These are phyloP conservation scores for Dictyostelium firmibasis DNA, from an alignment of 78 protist genomes.

Conservation along the genomic window DNA sequence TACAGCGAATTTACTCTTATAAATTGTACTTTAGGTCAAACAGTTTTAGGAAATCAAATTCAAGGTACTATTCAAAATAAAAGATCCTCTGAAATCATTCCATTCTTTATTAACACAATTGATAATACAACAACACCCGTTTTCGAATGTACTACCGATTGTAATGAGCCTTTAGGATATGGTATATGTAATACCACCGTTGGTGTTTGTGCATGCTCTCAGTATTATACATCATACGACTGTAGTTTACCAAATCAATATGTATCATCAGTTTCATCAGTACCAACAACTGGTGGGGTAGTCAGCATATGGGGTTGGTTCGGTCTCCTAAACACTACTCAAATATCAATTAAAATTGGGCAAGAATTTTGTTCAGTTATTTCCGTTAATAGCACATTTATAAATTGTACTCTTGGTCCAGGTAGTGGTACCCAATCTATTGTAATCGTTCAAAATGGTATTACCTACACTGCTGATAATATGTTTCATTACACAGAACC, in stretches of 20 bases:
- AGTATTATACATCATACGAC: not conserved
- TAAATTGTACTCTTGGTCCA: not conserved
- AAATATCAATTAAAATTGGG: not conserved
- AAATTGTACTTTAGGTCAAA: not conserved
- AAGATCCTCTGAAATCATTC: not conserved
- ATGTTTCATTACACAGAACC: not conserved
- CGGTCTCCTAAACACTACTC: not conserved
- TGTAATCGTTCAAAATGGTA: not conserved
- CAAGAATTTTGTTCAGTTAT: not conserved
- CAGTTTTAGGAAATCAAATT: not conserved
- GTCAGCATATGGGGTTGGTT: no score
- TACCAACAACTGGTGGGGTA: not conserved
- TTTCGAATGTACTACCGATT: not conserved
- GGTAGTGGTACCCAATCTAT: not conserved
- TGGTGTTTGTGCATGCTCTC: not conserved
- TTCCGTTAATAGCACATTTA: not conserved
- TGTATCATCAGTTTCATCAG: not conserved
- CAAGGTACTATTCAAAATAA: not conserved
- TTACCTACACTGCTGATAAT: not conserved
- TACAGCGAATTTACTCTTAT: not conserved
- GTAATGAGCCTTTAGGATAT: not conserved
- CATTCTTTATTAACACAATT: not conserved
- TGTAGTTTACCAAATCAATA: not conserved
- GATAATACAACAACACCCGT: not conserved
- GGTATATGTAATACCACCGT: not conserved